Base-by-base conservation (phyloP, 768 basidiomycete genomes). In the Lactarius quietus region DNA sequence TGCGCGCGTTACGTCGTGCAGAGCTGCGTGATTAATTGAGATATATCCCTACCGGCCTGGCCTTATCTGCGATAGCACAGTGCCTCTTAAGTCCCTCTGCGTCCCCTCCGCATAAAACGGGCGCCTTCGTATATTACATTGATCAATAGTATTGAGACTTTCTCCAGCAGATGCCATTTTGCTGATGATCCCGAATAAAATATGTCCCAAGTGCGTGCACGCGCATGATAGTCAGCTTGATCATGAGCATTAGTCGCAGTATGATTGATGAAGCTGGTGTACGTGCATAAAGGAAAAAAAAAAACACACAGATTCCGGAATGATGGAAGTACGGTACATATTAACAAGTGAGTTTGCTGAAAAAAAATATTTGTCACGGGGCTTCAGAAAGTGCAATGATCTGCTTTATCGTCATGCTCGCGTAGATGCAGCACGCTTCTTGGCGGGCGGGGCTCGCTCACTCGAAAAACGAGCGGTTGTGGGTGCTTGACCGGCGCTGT, bases 401-500 rank as follows among this genome's bases (percentile, higher is more conserved):
- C 39, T n/a, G 8, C n/a, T 23, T 26, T 36, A n/a, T 41, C 39
- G n/a, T 66, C 65, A 66, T 45, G 51, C n/a, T 41, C 36, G 55
- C 3, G 63, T 36, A 39, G 63, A 65, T 14, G 45, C 53, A 3
- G 36, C 68, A n/a, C 67, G 66, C 38, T 62, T 62, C 39, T 36
- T 33, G 33, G 33, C 45, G 2, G 58, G 48, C 4, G 53, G 48
- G 6, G 65, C 51, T 6, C 62, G 55, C 54, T 68, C 68, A 23
- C 66, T 68, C 18, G 66, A 68, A 53, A 60, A 31, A 33, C 68
- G 68, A 20, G 51, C 26, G 15, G 61, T 67, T 33, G 57, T 38
- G 41, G 68, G 59, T 26, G 66, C 68, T 28, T 68, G 67, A 15
- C 65, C 61, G 31, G 52, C 33, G 45, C 68, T 68, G n/a, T 57